These are phyloP conservation scores for Sedum album DNA, from an alignment of 164 flowering plant species.

Conservation along the genomic window DNA sequence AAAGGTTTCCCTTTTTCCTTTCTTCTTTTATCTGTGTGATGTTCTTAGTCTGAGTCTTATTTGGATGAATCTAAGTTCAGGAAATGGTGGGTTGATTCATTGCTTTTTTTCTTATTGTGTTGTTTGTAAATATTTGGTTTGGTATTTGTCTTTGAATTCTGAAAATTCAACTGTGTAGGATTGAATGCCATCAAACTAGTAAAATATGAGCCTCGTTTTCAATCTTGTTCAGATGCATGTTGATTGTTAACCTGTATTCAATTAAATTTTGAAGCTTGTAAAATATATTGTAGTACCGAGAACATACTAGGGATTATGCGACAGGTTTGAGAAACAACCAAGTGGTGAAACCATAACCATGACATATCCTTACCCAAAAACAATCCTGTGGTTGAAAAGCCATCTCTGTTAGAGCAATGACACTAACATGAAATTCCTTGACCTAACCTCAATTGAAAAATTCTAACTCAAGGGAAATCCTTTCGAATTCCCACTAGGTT, in stretches of 20 bases:
- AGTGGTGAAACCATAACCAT: constrained; percentile 2
- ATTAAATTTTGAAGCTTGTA: not conserved
- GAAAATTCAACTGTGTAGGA: too few species aligned
- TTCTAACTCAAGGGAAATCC: not conserved
- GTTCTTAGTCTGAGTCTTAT: too few species aligned
- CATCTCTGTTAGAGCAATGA: not conserved
- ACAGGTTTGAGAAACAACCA: not conserved
- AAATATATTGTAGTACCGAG: not conserved
- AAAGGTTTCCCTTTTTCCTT: too few species aligned
- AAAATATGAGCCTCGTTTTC: too few species aligned
- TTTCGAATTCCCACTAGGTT: not conserved
- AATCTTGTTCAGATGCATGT: too few species aligned
- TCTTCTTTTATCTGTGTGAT: too few species aligned
- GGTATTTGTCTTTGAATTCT: too few species aligned
- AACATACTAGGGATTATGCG: not conserved
- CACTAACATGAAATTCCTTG: not conserved
- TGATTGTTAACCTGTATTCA: not conserved
- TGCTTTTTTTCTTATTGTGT: too few species aligned
- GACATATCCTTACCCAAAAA: not conserved
- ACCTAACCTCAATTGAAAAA: not conserved
- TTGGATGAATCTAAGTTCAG: too few species aligned
- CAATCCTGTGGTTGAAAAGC: not conserved
- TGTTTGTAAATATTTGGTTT: too few species aligned
- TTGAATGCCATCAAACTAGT: too few species aligned
- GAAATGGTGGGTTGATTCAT: too few species aligned